These are phyloP conservation scores for Trametes cingulata DNA, from an alignment of 768 basidiomycete species.

Conservation along the genomic window DNA sequence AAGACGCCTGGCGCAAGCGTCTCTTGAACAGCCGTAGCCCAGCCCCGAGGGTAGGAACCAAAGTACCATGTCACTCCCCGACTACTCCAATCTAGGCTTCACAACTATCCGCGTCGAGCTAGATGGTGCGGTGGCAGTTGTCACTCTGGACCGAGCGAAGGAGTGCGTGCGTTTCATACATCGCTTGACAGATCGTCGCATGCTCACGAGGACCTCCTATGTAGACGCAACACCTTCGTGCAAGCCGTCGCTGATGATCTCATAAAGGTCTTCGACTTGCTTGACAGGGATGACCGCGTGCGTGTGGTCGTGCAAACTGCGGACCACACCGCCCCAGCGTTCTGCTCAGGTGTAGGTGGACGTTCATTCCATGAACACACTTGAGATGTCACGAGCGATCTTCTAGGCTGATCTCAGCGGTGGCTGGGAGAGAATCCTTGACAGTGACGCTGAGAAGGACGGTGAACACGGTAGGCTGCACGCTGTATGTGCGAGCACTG, in stretches of 20 bases:
- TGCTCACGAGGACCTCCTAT: not conserved
- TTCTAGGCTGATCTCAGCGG: slow-evolving; percentile 49
- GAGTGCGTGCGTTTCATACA: slow-evolving; percentile 34
- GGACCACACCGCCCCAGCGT: slow-evolving; percentile 51
- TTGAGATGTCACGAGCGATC: not conserved
- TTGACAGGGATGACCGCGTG: slow-evolving; percentile 54
- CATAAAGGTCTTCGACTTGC: slow-evolving; percentile 44
- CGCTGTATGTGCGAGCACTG: no score
- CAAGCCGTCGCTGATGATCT: slow-evolving; percentile 39
- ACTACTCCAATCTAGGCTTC: slow-evolving; percentile 36
- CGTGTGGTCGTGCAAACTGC: slow-evolving; percentile 53
- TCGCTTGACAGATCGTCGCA: not conserved
- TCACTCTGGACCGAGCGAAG: slow-evolving; percentile 49
- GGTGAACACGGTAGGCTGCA: slow-evolving; percentile 44
- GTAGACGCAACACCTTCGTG: slow-evolving; percentile 50
- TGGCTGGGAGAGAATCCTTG: slow-evolving; percentile 46
- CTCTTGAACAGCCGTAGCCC: no score
- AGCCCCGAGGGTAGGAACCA: no score
- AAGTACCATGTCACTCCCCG: slow-evolving; percentile 18
- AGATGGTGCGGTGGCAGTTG: slow-evolving; percentile 45
- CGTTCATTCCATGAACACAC: not conserved
- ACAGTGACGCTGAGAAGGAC: slow-evolving; percentile 43
- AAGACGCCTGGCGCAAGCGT: no score
- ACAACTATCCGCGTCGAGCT: slow-evolving; percentile 45
- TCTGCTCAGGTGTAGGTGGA: slow-evolving; percentile 52